A percentile compares a stretch with the other conserved stretches of the same genome.
Conservation (phyloP, 768 basidiomycete genomes). For the Suillus bovinus region DNA sequence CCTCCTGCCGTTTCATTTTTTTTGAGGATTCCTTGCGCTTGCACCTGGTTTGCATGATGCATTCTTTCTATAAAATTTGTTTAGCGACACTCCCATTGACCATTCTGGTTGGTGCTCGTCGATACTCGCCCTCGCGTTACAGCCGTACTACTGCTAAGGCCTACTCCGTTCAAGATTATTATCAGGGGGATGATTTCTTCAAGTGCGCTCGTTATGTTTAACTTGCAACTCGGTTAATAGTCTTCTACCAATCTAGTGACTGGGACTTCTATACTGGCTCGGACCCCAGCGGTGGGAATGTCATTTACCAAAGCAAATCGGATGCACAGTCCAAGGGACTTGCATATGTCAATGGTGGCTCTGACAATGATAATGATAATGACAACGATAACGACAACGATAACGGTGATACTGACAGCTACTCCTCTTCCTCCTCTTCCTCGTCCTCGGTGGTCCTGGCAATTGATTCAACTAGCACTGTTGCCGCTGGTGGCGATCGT, state of each 20-base stretch:
- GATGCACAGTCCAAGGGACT: slow-evolving; percentile 54
- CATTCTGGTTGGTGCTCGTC: slow-evolving; percentile 36
- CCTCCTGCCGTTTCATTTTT: neutral
- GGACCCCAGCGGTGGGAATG: slow-evolving; percentile 74
- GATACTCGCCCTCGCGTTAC: slow-evolving; percentile 26
- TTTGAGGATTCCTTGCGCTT: neutral
- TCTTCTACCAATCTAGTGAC: slow-evolving; percentile 37
- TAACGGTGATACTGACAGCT: neutral
- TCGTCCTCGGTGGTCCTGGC: slow-evolving; percentile 50
- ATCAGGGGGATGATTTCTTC: slow-evolving; percentile 57
- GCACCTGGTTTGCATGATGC: slow-evolving; percentile 24
- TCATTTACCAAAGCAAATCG: slow-evolving; percentile 52
- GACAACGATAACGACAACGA: no score
- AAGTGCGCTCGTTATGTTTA: slow-evolving; percentile 39
- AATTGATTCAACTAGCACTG: slow-evolving; percentile 55
- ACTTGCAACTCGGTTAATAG: neutral
- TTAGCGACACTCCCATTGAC: slow-evolving; percentile 32
- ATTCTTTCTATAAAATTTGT: slow-evolving; percentile 31
- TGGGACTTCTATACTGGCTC: slow-evolving; percentile 64
- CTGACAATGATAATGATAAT: slow-evolving; percentile 35
- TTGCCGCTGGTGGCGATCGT: slow-evolving; percentile 54
- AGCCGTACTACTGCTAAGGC: slow-evolving; percentile 22
- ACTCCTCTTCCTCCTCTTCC: neutral
- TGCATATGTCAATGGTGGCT: slow-evolving; percentile 53
- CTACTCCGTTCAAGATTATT: slow-evolving; percentile 41